Evolutionary conservation across 2,329 filamentous ascomycete species (phyloP), one percentile per base, ranked within the genome.

Genomic region (Myriosclerotinia duriaeana): DNA sequence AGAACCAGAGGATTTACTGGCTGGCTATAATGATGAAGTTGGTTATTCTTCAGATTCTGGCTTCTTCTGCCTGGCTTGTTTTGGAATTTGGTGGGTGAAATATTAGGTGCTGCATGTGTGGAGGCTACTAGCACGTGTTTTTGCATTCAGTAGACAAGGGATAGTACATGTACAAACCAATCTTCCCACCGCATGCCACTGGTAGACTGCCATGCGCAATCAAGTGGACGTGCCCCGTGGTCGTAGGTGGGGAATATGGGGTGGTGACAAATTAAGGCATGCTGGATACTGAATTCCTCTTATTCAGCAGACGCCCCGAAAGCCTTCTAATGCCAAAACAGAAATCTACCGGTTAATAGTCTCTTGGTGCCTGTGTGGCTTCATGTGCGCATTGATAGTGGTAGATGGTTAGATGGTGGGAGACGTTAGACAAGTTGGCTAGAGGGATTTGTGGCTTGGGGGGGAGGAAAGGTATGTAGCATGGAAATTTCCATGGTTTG

Each of bases 321-420:
- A 61, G 58, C 34, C 34, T 50, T 17, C 58, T 50, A 50, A 38
- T 50, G 14, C 58, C 44, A 50, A 50, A 61, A 40, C n/a, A 50
- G 58, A n/a, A 12, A 40, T 50, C 8, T 61, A 22, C 44, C 58
- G 58, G 58, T 38, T 61, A 38, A 40, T 20, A 38, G 34, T 14
- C 58, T 40, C 36, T 61, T 38, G 38, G 30, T 60, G 20, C 58
- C 44, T 38, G n/a, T 48, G 30, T 20, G n/a, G 26, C 7, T 34
- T 34, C 5, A 36, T 3, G 52, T 20, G 4, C 36, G 53, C 20
- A 15, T 22, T 22, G 11, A 2, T 4, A 11, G 20, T 11, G 26
- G 36, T 26, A 36, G 17, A 20, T 8, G 20, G 5, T 20, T 34
- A 30, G 30, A 60, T 50, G 30, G 4, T 22, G 26, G 26, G 6